A percentile compares a stretch with the other conserved stretches of the same genome.
Evolutionary conservation across 2,329 filamentous ascomycete species (phyloP).

Genomic region (Colletotrichum musicola): DNA sequence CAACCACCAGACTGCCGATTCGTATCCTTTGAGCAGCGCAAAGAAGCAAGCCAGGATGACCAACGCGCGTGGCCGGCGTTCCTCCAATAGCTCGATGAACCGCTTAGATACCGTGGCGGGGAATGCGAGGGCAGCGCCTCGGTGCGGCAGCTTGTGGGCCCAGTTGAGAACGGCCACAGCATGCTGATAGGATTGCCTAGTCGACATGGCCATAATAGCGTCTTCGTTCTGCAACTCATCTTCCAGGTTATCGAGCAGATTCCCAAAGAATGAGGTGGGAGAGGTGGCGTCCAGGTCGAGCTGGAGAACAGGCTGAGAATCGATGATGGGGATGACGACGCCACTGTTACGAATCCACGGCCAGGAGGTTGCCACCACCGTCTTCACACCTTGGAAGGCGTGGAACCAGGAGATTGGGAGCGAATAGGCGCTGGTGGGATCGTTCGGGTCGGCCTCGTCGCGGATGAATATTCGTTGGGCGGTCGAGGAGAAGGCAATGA

Average conservation of each 20-base stretch:
- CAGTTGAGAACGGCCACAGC: constrained; percentile 76
- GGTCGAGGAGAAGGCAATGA: constrained; percentile 77
- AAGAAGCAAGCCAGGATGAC: constrained; percentile 76
- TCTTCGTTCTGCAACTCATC: constrained; percentile 60
- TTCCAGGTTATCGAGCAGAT: constrained; percentile 69
- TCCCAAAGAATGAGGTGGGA: constrained; percentile 69
- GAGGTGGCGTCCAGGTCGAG: constrained; percentile 68
- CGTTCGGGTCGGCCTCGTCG: constrained; percentile 61
- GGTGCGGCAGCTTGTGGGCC: constrained; percentile 72
- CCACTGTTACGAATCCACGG: constrained; percentile 71
- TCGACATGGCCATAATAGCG: constrained; percentile 51
- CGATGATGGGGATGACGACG: constrained; percentile 71
- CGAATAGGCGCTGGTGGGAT: constrained; percentile 61
- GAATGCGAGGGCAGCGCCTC: constrained; percentile 71
- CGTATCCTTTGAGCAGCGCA: constrained; percentile 72
- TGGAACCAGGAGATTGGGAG: constrained; percentile 76
- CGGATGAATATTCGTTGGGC: constrained; percentile 73
- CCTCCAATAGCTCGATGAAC: constrained; percentile 71
- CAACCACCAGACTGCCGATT: constrained; percentile 75
- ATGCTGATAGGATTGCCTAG: constrained; percentile 71
- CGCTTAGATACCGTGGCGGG: constrained; percentile 73
- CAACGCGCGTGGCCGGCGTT: constrained; percentile 71
- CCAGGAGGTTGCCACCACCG: constrained; percentile 74
- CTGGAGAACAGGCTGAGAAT: constrained; percentile 72
- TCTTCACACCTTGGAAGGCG: constrained; percentile 76